Evolutionary conservation across 2,329 filamentous ascomycete genomes (phyloP).

Genomic region (Ascosphaera acerosa): DNA sequence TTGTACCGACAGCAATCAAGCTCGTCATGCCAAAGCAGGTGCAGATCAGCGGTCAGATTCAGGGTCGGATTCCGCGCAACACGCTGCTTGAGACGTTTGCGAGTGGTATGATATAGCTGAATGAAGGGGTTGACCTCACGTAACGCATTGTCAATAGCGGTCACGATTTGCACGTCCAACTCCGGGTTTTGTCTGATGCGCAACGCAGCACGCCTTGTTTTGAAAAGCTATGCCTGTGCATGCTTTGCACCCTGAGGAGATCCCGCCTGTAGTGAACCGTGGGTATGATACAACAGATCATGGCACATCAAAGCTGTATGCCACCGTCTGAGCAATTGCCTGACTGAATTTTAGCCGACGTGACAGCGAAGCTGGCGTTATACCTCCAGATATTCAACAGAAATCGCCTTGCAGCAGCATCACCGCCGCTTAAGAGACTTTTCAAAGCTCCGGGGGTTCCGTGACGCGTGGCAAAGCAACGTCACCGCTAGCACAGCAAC

Average conservation of each 20-base stretch:
- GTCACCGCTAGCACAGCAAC: too few relatives aligned
- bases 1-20: not conserved
- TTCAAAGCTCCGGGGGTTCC: too few relatives aligned
- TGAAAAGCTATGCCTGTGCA: not conserved
- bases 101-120: not conserved
- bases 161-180: not conserved
- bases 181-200: not conserved
- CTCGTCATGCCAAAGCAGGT: not conserved
- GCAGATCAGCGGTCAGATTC: not conserved
- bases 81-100: not conserved
- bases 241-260: not conserved
- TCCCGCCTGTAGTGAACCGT: not conserved
- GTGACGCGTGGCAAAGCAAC: too few relatives aligned
- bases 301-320: not conserved
- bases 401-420: not conserved
- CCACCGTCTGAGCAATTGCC: not conserved
- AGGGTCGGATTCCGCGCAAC: not conserved
- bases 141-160: not conserved
- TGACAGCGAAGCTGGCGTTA: not conserved
- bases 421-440: too few relatives aligned
- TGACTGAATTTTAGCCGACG: not conserved
- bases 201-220: not conserved
- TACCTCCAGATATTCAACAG: not conserved
- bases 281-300: not conserved
- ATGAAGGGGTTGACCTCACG: not conserved